Evolutionary conservation across 2,329 filamentous ascomycete species (phyloP).

Genomic region (Cladosporium cucumerinum): DNA sequence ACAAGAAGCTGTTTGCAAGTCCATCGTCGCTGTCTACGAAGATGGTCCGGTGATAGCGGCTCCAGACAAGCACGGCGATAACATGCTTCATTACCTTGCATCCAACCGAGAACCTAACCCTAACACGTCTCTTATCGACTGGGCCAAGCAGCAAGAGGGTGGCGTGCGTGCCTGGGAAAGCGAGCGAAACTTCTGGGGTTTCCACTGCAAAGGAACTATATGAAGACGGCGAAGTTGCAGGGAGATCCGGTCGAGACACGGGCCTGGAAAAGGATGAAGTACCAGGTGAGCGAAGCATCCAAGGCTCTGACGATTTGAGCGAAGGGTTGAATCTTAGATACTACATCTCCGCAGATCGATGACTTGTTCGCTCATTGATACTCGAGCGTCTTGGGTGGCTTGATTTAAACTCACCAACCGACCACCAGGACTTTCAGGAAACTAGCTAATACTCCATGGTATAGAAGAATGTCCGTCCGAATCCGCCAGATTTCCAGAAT

Average conservation of each 20-base stretch:
- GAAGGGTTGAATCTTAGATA: no score
- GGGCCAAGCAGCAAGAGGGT: neutral
- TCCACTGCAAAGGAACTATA: neutral
- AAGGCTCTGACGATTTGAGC: no score
- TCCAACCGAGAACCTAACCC: neutral
- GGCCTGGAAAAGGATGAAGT: no score
- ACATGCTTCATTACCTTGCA: neutral
- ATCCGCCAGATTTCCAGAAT: no score
- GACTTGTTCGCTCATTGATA: no score
- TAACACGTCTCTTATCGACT: neutral
- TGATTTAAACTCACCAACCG: no score
- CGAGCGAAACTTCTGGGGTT: neutral
- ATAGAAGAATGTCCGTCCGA: no score
- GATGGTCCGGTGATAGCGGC: neutral
- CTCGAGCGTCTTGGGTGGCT: no score
- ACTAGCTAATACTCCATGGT: no score
- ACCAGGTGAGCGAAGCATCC: no score
- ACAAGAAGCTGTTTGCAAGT: neutral
- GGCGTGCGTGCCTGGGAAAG: neutral
- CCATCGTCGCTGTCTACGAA: neutral
- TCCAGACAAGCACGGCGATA: neutral
- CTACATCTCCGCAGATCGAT: no score
- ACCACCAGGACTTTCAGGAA: no score
- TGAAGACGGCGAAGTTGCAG: neutral
- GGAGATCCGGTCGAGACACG: neutral